These are phyloP conservation scores for Pholiota microspora DNA, from an alignment of 768 basidiomycete genomes.

Conservation along the genomic window DNA sequence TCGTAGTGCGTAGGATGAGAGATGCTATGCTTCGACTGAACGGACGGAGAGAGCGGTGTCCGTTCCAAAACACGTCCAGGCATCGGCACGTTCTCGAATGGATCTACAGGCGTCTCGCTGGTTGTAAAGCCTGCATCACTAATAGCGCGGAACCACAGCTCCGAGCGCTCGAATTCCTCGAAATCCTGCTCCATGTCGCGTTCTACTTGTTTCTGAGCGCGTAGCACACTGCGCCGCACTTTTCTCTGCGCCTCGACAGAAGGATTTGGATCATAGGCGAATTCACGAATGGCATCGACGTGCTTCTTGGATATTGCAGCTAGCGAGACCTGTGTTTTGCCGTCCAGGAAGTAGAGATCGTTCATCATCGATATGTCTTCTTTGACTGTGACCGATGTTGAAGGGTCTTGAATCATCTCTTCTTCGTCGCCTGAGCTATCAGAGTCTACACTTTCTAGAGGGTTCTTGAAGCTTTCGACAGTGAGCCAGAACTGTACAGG, in stretches of 20 bases:
- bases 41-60: conserved; percentile 11
- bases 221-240: conserved; percentile 76
- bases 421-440: conserved; percentile 62
- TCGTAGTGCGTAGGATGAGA: conserved; percentile 30
- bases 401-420: conserved; percentile 51
- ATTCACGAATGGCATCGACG: conserved; percentile 65
- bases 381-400: conserved; percentile 58
- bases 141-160: conserved; percentile 89
- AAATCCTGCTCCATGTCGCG: conserved; percentile 91
- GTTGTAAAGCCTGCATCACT: conserved; percentile 56
- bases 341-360: conserved; percentile 77
- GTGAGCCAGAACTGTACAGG: conserved; percentile 98
- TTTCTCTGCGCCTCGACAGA: conserved; percentile 44
- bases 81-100: conserved; percentile 17
- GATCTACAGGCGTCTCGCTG: conserved; percentile 20
- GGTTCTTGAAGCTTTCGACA: conserved; percentile 97
- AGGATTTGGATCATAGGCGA: conserved; percentile 50
- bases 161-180: conserved; percentile 82
- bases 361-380: conserved; percentile 92
- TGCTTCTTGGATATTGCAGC: conserved; percentile 69
- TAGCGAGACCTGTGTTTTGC: conserved; percentile 55
- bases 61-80: conserved; percentile 12
- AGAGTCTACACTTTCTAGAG: conserved; percentile 80
- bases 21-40: conserved; percentile 13
- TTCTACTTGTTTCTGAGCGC: conserved; percentile 84